These are phyloP conservation scores for Colletotrichum limetticola DNA, from an alignment of 2,329 filamentous ascomycete genomes.

Conservation along the genomic window DNA sequence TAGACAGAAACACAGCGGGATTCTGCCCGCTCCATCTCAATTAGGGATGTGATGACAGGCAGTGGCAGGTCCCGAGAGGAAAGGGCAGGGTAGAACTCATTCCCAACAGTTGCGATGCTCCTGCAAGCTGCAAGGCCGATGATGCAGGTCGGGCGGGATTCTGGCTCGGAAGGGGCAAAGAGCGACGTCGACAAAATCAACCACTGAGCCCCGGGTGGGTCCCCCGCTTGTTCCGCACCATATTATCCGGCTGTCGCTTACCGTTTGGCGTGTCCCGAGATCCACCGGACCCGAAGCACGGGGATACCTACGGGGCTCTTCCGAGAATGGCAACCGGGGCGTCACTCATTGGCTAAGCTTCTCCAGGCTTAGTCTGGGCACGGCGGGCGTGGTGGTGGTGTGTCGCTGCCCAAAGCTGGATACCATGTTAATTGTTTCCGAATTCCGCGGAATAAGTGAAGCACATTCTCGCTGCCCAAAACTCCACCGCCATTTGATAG, in stretches of 20 bases:
- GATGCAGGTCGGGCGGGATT: neutral
- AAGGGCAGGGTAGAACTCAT: neutral
- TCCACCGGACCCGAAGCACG: neutral
- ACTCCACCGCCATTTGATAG: neutral
- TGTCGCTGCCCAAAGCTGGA: conserved; percentile 2
- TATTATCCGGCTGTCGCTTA: neutral
- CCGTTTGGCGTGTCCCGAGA: neutral
- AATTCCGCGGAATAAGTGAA: neutral
- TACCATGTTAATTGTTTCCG: neutral
- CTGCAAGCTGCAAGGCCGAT: neutral
- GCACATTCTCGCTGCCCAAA: neutral
- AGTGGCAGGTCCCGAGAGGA: neutral
- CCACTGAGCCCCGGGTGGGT: neutral
- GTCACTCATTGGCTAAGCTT: conserved; percentile 17
- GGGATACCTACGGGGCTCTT: neutral
- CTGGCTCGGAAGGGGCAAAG: neutral
- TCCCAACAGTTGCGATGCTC: neutral
- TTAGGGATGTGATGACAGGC: neutral
- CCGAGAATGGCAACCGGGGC: conserved; percentile 23
- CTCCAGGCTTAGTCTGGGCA: neutral
- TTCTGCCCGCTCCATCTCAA: neutral
- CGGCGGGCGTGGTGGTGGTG: neutral
- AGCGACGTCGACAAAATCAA: neutral
- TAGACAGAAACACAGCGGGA: neutral
- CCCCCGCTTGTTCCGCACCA: conserved; percentile 7